Conservation (phyloP, 2,329 filamentous ascomycete genomes). For the Fusarium anguioides region DNA sequence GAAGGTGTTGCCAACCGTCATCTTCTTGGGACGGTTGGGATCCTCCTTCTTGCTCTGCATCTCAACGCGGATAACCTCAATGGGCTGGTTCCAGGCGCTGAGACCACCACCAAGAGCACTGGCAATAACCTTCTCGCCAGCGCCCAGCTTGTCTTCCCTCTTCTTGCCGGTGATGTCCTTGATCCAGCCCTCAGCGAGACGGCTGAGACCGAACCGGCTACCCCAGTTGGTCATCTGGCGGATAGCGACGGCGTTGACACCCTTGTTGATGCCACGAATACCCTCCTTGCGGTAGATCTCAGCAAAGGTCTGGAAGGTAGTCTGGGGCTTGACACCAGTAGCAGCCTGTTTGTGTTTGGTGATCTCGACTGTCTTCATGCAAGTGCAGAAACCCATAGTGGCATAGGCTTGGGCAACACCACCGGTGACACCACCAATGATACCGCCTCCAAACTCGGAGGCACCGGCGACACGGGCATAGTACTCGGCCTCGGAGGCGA, state of each 20-base stretch:
- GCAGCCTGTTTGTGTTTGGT: slow-evolving; percentile 96
- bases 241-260: slow-evolving; percentile 98
- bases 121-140: slow-evolving; percentile 88
- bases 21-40: slow-evolving; percentile 97
- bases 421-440: slow-evolving; percentile 89
- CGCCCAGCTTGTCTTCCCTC: slow-evolving; percentile 79
- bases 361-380: slow-evolving; percentile 99
- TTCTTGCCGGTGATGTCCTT: slow-evolving; percentile 82
- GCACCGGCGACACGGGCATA: slow-evolving; percentile 87
- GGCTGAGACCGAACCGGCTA: slow-evolving; percentile 91
- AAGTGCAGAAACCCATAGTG: slow-evolving; percentile 99
- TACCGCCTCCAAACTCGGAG: slow-evolving; percentile 87
- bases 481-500: slow-evolving; percentile 98
- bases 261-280: slow-evolving; percentile 95
- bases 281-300: slow-evolving; percentile 96
- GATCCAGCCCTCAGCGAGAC: slow-evolving; percentile 91
- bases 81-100: slow-evolving; percentile 98
- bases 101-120: slow-evolving; percentile 91
- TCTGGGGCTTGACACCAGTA: slow-evolving; percentile 82
- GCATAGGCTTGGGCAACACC: slow-evolving; percentile 98
- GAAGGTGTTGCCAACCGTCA: slow-evolving; percentile 90
- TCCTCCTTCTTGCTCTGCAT: slow-evolving; percentile 99
- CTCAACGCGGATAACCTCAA: slow-evolving; percentile 99
- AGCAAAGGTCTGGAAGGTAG: slow-evolving; percentile 96
- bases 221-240: slow-evolving; percentile 99